Percentiles rank a stretch among this genome's conserved stretches.
Evolutionary conservation across 345 rosid genomes (phyloP).

Genomic region (Eucalyptus marginata): DNA sequence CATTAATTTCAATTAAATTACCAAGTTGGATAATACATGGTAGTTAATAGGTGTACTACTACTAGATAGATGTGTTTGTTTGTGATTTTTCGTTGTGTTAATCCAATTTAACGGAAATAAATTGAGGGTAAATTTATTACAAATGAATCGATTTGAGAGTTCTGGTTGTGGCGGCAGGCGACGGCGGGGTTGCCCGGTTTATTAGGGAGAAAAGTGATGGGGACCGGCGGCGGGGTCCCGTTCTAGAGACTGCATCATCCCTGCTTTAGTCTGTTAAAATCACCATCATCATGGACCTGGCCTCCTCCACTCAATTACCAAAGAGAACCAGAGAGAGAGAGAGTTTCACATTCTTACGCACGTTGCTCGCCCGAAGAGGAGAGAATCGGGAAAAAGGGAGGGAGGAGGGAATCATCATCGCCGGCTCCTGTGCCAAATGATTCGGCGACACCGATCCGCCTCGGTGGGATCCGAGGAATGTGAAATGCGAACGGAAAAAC

Average conservation of each 20-base stretch:
- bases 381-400: not conserved
- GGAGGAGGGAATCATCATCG: not conserved
- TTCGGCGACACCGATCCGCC: not conserved
- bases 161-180: not conserved
- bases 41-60: no score
- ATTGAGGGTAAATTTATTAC: no score
- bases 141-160: not conserved
- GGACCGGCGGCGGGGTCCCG: not conserved
- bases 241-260: not conserved
- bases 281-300: not conserved
- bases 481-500: not conserved
- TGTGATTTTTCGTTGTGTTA: no score
- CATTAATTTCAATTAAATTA: no score
- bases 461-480: not conserved
- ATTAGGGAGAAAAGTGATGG: not conserved
- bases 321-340: not conserved
- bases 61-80: no score
- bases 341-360: not conserved
- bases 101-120: fast-evolving
- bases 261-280: not conserved
- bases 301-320: not conserved
- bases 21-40: no score
- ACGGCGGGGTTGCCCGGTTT: not conserved
- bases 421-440: not conserved
- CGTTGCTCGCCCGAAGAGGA: not conserved